These are phyloP conservation scores for Taphrina betulina DNA, from an alignment of 1,139 yeast genomes.

Conservation along the genomic window DNA sequence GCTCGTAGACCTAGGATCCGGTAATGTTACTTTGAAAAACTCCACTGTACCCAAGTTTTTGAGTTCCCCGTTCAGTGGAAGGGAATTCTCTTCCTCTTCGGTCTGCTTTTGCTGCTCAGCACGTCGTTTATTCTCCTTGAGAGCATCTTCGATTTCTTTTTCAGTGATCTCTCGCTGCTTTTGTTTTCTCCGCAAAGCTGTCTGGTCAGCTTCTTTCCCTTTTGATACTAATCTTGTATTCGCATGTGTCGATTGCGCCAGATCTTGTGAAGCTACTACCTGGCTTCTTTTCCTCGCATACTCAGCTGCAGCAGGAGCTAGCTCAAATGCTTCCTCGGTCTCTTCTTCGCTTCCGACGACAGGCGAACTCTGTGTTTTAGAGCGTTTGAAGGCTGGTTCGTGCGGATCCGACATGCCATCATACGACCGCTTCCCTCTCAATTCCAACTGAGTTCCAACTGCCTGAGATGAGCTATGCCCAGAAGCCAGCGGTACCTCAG, in stretches of 20 bases:
- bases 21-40: slow-evolving; percentile 13
- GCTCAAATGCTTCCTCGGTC: slow-evolving; percentile 1
- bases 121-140: slow-evolving; percentile 5
- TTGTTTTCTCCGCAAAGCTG: not conserved
- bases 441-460: not conserved
- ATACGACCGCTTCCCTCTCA: too few relatives aligned
- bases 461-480: not conserved
- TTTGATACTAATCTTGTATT: not conserved
- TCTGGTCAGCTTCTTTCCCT: not conserved
- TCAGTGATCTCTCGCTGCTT: slow-evolving; percentile 8
- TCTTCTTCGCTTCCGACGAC: not conserved
- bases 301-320: slow-evolving; percentile 17
- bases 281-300: slow-evolving; percentile 6
- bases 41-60: slow-evolving; percentile 16
- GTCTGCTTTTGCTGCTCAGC: not conserved
- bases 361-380: not conserved
- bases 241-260: not conserved
- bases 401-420: too few relatives aligned
- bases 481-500: not conserved
- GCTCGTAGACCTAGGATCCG: not conserved
- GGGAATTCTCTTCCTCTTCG: not conserved
- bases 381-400: not conserved
- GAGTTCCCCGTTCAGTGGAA: not conserved
- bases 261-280: not conserved
- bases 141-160: slow-evolving; percentile 8